Evolutionary conservation across 495 filamentous ascomycete species (phyloP).

Genomic region (Glarea lozoyensis): DNA sequence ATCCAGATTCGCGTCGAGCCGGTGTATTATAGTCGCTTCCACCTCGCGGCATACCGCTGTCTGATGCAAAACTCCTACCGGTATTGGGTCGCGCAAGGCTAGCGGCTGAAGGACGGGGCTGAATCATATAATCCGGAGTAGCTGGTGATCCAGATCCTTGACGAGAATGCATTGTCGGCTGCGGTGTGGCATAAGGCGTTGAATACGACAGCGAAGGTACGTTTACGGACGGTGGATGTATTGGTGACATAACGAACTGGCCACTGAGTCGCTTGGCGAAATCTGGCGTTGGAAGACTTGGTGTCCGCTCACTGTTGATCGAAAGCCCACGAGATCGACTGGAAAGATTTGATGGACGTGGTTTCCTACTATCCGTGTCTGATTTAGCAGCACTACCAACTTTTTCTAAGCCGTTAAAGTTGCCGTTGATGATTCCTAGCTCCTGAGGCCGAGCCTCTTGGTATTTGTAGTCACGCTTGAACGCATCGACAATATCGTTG

Average conservation of each 20-base stretch:
- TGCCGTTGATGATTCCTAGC: slow-evolving; percentile 19
- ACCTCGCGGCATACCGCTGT: slow-evolving; percentile 8
- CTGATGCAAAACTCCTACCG: slow-evolving; percentile 39
- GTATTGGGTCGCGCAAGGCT: slow-evolving; percentile 36
- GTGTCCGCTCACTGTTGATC: slow-evolving; percentile 54
- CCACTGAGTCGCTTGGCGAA: slow-evolving; percentile 46
- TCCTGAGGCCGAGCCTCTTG: slow-evolving; percentile 41
- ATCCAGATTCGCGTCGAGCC: slow-evolving; percentile 27
- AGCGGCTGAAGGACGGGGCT: slow-evolving; percentile 23
- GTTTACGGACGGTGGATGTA: slow-evolving; percentile 32
- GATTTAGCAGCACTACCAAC: not conserved
- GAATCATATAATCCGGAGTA: slow-evolving; percentile 29
- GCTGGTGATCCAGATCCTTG: slow-evolving; percentile 32
- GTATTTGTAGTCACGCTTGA: slow-evolving; percentile 61
- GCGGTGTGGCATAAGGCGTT: too few species aligned
- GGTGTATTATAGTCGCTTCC: slow-evolving; percentile 39
- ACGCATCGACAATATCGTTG: slow-evolving; percentile 58
- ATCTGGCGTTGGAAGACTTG: slow-evolving; percentile 48
- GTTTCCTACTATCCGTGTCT: slow-evolving; percentile 9
- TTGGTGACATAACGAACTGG: slow-evolving; percentile 44
- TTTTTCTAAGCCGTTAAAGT: slow-evolving; percentile 4
- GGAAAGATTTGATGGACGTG: slow-evolving; percentile 11
- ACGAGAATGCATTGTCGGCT: slow-evolving; percentile 28
- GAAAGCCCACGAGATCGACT: slow-evolving; percentile 42
- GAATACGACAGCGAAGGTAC: too few species aligned